A percentile compares a stretch with the other conserved stretches of the same genome.
Conservation (phyloP, 257 asterid species). For the Przewalskia tangutica region DNA sequence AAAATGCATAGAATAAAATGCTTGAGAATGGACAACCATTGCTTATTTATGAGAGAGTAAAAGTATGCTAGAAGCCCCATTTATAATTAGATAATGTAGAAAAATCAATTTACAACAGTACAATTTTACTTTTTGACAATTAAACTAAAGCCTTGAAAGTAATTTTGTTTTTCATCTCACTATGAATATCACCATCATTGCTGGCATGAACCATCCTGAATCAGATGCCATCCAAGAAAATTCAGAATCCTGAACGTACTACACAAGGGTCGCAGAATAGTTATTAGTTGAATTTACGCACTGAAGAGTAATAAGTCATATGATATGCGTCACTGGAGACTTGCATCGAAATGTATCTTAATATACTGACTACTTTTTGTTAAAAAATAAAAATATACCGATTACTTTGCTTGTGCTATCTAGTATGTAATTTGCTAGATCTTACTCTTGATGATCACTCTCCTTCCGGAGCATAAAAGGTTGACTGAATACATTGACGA, state of each 20-base stretch:
- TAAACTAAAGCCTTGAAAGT: neutral
- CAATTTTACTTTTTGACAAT: neutral
- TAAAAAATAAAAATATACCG: too few relatives aligned
- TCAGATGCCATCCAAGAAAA: neutral
- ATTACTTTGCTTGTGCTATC: neutral
- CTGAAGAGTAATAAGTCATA: neutral
- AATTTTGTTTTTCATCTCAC: neutral
- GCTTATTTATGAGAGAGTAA: neutral
- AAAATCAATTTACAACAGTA: neutral
- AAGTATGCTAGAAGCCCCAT: neutral
- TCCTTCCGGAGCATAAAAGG: neutral
- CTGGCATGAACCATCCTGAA: neutral
- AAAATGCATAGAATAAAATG: neutral
- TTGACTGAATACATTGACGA: neutral
- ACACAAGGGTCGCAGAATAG: neutral
- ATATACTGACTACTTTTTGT: neutral
- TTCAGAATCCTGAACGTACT: neutral
- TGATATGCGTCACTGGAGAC: neutral
- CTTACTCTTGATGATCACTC: neutral
- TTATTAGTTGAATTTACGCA: neutral
- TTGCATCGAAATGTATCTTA: neutral
- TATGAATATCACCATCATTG: neutral
- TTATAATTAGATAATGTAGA: neutral
- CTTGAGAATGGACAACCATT: neutral
- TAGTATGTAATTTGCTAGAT: neutral